Base-by-base conservation (phyloP, 352 stramenopile species). In the Globisporangium spinosum region DNA sequence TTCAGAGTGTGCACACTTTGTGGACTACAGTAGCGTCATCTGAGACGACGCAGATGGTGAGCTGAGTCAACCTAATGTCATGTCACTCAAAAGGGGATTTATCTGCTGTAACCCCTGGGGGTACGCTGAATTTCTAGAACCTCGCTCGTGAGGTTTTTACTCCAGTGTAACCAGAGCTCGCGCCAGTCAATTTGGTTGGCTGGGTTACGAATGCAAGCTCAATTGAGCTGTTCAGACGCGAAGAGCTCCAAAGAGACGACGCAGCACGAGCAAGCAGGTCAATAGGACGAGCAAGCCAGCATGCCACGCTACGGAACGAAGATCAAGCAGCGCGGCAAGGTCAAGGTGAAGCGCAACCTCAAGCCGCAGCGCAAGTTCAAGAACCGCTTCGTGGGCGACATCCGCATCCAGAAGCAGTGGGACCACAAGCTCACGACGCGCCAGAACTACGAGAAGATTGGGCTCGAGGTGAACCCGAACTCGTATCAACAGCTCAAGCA, bases 381-480 rank as follows among this genome's bases (percentile, higher is more conserved):
- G 74, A 85, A 70, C 59, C 78, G 78, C 27, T 94, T 89, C 54
- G 82, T 93, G 59, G 78, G 85, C 58, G 84, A 94, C 76, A 71
- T 80, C 25, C 77, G 80, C 56, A 80, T 94, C 71, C 82, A 90
- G 68, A 62, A 82, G 68, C 76, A 89, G 34, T 94, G 87, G 87
- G 70, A 93, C 68, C 87, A 94, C 76, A 81, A 85, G 59, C 80
- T 87, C 71, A 94, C 87, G 49, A 90, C 82, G 35, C 78, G 75
- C 70, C 87, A 94, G 67, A 94, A 94, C 77, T 94, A 93, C 74
- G 83, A 71, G 34, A 79, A 81, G 8, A 86, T 94, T 55, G 87
- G 85, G 0, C 76, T 94, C 27, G 73, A 86, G 59, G 78, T 68
- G 56, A 72, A 94, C 68, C 83, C 87, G 23, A 94, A 94, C 77